Evolutionary conservation across 164 flowering plant genomes (phyloP), one percentile per base, ranked within the genome.

Genomic region (Echeveria elegans): DNA sequence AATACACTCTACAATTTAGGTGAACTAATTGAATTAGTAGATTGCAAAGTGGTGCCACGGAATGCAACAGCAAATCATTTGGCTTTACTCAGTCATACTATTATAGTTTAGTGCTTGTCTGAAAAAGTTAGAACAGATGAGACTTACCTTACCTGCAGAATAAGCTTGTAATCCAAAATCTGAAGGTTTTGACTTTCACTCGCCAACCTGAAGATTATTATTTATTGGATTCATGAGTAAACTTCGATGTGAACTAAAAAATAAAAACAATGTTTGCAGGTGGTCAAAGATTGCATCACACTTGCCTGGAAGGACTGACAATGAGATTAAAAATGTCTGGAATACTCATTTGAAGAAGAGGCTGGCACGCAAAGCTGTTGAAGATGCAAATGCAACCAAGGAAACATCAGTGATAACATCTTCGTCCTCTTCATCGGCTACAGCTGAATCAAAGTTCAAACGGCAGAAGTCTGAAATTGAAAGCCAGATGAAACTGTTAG

Each of bases 241-340:
- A 14, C 29, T 30, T 53, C 26, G 16, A 24, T 26, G 16, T 8
- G 3, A 53, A 53, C 15, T 23, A 53, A 53, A 2, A 2, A 53
- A 8, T 53, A 53, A 12, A 2, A 53, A 26, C 28, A 32, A 56
- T 56, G 18, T 31, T 37, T 37, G 15, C 72, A 89, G 95, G 80
- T 88, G 95, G 95, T 85, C 97, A 6, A 81, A 79, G 65, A 91
- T 91, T 37, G 97, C 95, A 5, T 76, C 91, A 7, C 74, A 82
- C 15, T 79, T 92, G 52, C 96, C 93, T 0, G 97, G 96, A 65
- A 82, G 97, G 72, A 89, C 97, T 0, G 96, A 91, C 47, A 88
- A 87, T 53, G 97, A 88, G 76, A 88, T 91, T 0, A 91, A 91
- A 70, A 92, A 92, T 69, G 79, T 82, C 5, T 92, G 97, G 94